phyloP scores from a whole-genome alignment of 495 filamentous ascomycete species.

The Penicillium longicatenatum region DNA sequence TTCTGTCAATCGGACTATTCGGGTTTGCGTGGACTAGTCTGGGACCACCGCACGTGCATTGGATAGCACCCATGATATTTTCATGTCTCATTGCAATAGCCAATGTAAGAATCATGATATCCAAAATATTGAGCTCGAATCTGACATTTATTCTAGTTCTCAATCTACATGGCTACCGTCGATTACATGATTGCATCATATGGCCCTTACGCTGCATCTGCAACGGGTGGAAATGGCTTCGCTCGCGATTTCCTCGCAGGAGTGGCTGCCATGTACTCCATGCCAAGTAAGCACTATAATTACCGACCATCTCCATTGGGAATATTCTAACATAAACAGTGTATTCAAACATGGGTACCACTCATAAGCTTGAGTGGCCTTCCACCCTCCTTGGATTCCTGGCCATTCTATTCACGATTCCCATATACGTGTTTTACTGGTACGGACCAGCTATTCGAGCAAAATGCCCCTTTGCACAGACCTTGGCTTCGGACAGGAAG shows the following conservation, averaged over 20 bases:
- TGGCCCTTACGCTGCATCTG: conserved; percentile 75
- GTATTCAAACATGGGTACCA: conserved; percentile 38
- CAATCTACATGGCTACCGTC: conserved; percentile 79
- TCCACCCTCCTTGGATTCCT: conserved; percentile 44
- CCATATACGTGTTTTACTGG: conserved; percentile 53
- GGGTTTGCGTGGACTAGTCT: conserved; percentile 68
- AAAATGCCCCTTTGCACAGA: conserved; percentile 47
- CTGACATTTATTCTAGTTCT: conserved; percentile 38
- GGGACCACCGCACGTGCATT: conserved; percentile 61
- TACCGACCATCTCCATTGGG: not conserved
- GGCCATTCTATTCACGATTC: conserved; percentile 47
- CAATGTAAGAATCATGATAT: conserved; percentile 37
- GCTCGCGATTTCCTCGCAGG: conserved; percentile 52
- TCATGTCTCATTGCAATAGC: conserved; percentile 63
- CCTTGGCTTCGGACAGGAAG: conserved; percentile 30
- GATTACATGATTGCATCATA: conserved; percentile 85
- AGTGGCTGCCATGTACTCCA: conserved; percentile 50
- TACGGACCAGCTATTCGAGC: conserved; percentile 47
- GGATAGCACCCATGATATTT: conserved; percentile 65
- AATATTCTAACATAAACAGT: conserved; percentile 17
- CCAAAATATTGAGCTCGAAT: not conserved
- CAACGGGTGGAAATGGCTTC: conserved; percentile 70
- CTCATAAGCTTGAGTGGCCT: conserved; percentile 39
- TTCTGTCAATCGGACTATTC: conserved; percentile 66
- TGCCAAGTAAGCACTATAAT: conserved; percentile 30